A percentile compares a stretch with the other conserved stretches of the same genome.
Conservation (phyloP, 2,329 filamentous ascomycete species). For the Aspergillus aculeatus region DNA sequence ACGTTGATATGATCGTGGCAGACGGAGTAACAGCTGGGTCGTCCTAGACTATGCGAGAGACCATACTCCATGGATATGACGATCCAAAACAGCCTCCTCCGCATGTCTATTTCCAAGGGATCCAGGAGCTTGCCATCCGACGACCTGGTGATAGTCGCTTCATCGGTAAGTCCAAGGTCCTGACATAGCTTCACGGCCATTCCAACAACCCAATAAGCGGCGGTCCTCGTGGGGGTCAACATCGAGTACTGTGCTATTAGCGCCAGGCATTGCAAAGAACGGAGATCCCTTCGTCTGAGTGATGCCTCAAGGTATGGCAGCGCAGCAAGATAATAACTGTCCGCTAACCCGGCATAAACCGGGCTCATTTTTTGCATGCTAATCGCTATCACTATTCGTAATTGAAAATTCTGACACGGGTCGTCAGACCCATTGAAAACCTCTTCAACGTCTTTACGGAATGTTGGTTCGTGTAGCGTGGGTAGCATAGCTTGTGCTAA, state of each 20-base stretch:
- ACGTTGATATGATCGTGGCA: slow-evolving; percentile 81
- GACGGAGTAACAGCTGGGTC: slow-evolving; percentile 81
- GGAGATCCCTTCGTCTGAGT: slow-evolving; percentile 82
- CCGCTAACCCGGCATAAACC: slow-evolving; percentile 87
- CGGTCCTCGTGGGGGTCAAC: slow-evolving; percentile 84
- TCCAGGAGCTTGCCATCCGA: slow-evolving; percentile 62
- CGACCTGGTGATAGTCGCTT: slow-evolving; percentile 75
- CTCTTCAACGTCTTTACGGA: slow-evolving; percentile 72
- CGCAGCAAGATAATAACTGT: slow-evolving; percentile 91
- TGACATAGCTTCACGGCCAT: slow-evolving; percentile 85
- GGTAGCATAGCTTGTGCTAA: slow-evolving; percentile 85
- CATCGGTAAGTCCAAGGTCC: slow-evolving; percentile 81
- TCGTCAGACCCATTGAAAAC: slow-evolving; percentile 76
- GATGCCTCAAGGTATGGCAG: slow-evolving; percentile 80
- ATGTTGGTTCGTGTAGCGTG: slow-evolving; percentile 77
- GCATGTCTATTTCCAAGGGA: slow-evolving; percentile 80
- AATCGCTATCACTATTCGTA: slow-evolving; percentile 91
- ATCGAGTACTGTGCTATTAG: slow-evolving; percentile 90
- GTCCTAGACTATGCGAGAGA: slow-evolving; percentile 80
- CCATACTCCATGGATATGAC: slow-evolving; percentile 86
- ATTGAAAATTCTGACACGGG: slow-evolving; percentile 80
- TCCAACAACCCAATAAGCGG: slow-evolving; percentile 90
- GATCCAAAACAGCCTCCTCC: slow-evolving; percentile 83
- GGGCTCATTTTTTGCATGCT: slow-evolving; percentile 89
- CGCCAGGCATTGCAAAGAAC: slow-evolving; percentile 83